Percentiles rank a stretch among this genome's conserved stretches.
phyloP scores from a whole-genome alignment of 2,329 filamentous ascomycete genomes.

The Aspergillus viridinutans region DNA sequence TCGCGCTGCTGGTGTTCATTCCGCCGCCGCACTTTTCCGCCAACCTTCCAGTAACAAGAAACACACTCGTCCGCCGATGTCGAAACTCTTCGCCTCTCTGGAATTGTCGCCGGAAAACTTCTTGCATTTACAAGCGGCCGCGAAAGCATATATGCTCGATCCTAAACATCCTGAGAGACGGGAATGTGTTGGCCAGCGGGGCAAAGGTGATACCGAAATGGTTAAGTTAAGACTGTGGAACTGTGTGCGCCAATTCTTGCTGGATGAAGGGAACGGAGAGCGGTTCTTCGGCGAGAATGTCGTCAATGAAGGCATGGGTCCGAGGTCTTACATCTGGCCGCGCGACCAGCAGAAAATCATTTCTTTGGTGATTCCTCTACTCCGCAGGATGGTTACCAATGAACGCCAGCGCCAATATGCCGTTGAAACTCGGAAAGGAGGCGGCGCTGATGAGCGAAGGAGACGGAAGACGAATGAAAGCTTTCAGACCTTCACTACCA shows the following conservation, averaged over 20 bases:
- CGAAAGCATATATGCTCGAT: conserved; percentile 56
- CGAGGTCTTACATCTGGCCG: conserved; percentile 50
- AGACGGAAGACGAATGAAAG: conserved; percentile 34
- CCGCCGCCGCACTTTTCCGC: conserved; percentile 52
- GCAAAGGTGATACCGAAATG: conserved; percentile 53
- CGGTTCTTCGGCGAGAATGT: conserved; percentile 50
- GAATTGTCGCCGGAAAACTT: conserved; percentile 55
- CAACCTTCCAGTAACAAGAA: conserved; percentile 50
- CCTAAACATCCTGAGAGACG: conserved; percentile 51
- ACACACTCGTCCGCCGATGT: conserved; percentile 55
- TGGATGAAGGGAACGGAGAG: conserved; percentile 48
- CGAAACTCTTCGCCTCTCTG: conserved; percentile 54
- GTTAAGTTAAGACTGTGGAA: conserved; percentile 55
- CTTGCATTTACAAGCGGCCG: conserved; percentile 51
- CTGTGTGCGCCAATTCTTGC: conserved; percentile 53
- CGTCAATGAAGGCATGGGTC: conserved; percentile 36
- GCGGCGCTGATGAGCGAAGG: conserved; percentile 35
- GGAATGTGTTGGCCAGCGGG: conserved; percentile 55
- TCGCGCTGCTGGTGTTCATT: conserved; percentile 50
- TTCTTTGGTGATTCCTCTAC: conserved; percentile 53
- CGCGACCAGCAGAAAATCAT: conserved; percentile 53
- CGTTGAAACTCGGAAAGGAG: conserved; percentile 51
- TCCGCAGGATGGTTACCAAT: conserved; percentile 58
- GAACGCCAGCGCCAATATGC: conserved; percentile 57
- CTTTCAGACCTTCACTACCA: conserved; percentile 22